Conservation (phyloP, 805 yeast species). For the Starmera quercuum region DNA sequence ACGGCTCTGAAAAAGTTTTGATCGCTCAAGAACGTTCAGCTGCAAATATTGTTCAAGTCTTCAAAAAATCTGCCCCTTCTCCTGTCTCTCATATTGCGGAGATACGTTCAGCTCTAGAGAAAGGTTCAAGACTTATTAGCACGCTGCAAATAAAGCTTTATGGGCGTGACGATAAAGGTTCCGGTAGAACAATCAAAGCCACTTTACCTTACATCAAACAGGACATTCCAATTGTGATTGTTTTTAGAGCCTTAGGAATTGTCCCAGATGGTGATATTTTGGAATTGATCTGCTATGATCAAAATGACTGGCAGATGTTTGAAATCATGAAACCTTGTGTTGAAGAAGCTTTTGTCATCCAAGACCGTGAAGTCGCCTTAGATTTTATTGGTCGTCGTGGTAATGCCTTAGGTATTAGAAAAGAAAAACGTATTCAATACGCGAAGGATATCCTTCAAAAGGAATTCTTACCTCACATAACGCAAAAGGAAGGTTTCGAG, state of each 20-base stretch:
- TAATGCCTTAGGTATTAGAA: constrained; percentile 90
- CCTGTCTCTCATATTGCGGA: constrained; percentile 96
- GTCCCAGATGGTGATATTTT: constrained; percentile 98
- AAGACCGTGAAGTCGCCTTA: constrained; percentile 95
- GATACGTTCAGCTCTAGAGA: constrained; percentile 92
- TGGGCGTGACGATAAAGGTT: constrained; percentile 69
- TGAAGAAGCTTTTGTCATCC: constrained; percentile 97
- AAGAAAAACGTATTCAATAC: constrained; percentile 96
- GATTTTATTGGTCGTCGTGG: constrained; percentile 99
- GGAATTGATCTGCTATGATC: constrained; percentile 97
- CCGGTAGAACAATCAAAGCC: constrained; percentile 87
- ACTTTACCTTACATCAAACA: constrained; percentile 94
- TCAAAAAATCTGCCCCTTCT: constrained; percentile 94
- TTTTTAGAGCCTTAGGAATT: constrained; percentile 95
- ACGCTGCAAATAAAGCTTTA: constrained; percentile 90
- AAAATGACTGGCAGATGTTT: constrained; percentile 98
- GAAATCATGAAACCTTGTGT: constrained; percentile 99
- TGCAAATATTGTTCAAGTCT: constrained; percentile 97
- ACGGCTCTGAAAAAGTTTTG: constrained; percentile 96
- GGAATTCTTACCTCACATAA: constrained; percentile 93
- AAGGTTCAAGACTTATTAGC: constrained; percentile 91
- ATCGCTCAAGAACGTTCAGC: constrained; percentile 99
- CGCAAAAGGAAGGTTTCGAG: constrained; percentile 95
- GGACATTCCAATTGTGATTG: constrained; percentile 95
- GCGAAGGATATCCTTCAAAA: constrained; percentile 95